Percentiles rank a stretch among this genome's conserved stretches.
Evolutionary conservation across 352 stramenopile genomes (phyloP).

Genomic region (Globisporangium cystogenes): DNA sequence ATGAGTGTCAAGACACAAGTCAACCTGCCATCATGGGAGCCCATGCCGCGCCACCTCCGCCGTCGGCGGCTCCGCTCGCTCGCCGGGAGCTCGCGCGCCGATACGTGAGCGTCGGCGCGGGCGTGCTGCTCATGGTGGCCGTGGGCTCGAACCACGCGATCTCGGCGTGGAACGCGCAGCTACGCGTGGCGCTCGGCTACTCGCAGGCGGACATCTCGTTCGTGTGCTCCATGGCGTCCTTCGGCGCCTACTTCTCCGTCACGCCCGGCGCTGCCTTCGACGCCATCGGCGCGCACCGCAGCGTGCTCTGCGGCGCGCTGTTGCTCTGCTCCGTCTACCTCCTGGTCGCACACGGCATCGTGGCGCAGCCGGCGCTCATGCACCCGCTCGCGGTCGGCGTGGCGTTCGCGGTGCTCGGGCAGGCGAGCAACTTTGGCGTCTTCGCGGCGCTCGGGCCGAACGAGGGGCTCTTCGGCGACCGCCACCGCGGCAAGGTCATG

Average conservation of each 20-base stretch:
- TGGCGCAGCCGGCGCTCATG: slow-evolving; percentile 23
- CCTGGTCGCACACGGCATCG: slow-evolving; percentile 29
- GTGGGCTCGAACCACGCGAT: slow-evolving; percentile 75
- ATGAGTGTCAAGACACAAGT: too few species aligned
- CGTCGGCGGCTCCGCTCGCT: neutral
- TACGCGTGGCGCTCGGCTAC: slow-evolving; percentile 47
- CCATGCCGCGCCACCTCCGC: neutral
- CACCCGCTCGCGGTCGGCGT: slow-evolving; percentile 43
- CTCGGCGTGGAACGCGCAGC: slow-evolving; percentile 73
- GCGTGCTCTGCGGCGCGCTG: slow-evolving; percentile 36
- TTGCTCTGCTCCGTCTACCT: slow-evolving; percentile 42
- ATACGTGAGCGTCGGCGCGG: slow-evolving; percentile 41
- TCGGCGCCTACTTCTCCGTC: slow-evolving; percentile 76
- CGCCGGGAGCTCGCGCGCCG: slow-evolving; percentile 19
- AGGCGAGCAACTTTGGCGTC: slow-evolving; percentile 64
- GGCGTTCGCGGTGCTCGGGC: slow-evolving; percentile 50
- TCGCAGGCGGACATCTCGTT: slow-evolving; percentile 70
- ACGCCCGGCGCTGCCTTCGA: slow-evolving; percentile 62
- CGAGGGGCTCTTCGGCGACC: slow-evolving; percentile 61
- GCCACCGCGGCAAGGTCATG: slow-evolving; percentile 70
- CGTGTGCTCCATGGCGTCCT: slow-evolving; percentile 74
- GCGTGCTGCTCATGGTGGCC: slow-evolving; percentile 49
- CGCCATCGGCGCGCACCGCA: slow-evolving; percentile 51
- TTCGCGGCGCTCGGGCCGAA: slow-evolving; percentile 69
- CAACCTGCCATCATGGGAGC: neutral